Evolutionary conservation across 179 eudicot genomes (phyloP).

Genomic region (Beta macrorhiza): DNA sequence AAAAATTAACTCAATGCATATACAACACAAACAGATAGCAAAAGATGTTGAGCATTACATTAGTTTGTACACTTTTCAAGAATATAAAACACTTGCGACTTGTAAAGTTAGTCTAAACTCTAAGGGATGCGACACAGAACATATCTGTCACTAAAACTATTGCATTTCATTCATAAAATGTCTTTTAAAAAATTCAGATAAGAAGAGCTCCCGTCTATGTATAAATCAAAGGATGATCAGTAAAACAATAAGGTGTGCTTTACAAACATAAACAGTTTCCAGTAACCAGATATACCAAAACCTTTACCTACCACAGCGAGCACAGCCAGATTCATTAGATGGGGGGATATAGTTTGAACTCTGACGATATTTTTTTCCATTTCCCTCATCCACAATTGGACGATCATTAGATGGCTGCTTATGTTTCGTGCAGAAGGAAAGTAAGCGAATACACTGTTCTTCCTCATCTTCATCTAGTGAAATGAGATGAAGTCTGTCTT

Average conservation of each 20-base stretch:
- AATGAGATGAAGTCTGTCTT: conserved; percentile 66
- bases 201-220: neutral
- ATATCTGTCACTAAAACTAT: neutral
- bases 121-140: neutral
- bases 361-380: conserved; percentile 37
- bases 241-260: neutral
- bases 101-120: neutral
- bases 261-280: neutral
- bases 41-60: neutral
- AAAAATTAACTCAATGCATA: neutral
- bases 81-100: neutral
- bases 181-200: neutral
- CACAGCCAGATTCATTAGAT: conserved; percentile 86
- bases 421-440: conserved; percentile 88
- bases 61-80: neutral
- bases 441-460: conserved; percentile 79
- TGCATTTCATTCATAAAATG: neutral
- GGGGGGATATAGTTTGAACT: conserved; percentile 56
- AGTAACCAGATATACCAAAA: conserved; percentile 10
- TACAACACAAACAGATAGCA: neutral
- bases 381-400: conserved; percentile 40
- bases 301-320: conserved; percentile 69
- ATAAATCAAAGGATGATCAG: neutral
- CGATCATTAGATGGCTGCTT: conserved; percentile 56
- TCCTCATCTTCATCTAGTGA: conserved; percentile 90